Percentiles rank a stretch among this genome's conserved stretches.
phyloP scores from a whole-genome alignment of 139 green algal genomes.

The Ettlia oleoabundans region DNA sequence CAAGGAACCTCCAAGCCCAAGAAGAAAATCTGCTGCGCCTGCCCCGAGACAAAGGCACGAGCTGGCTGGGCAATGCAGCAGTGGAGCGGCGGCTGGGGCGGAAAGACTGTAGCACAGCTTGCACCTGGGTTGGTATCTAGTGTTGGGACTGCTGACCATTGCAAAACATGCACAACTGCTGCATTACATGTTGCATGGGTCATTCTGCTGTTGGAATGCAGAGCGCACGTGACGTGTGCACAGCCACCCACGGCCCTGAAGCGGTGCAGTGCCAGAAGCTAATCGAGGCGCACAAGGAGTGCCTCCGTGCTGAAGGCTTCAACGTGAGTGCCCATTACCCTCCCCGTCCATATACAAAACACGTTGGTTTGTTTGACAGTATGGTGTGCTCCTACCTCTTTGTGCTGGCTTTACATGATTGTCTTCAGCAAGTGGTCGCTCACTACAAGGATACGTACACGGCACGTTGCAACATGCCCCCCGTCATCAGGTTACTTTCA shows the following conservation, averaged over 20 bases:
- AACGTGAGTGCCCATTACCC: slow-evolving; percentile 70
- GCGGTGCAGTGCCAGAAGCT: slow-evolving; percentile 71
- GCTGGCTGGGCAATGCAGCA: not conserved
- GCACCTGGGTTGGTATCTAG: too few species aligned
- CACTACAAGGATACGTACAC: too few species aligned
- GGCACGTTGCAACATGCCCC: too few species aligned
- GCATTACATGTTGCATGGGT: too few species aligned
- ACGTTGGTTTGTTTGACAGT: not conserved
- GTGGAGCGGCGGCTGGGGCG: not conserved
- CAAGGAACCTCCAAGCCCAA: slow-evolving; percentile 51
- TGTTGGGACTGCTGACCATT: too few species aligned
- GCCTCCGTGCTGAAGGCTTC: slow-evolving; percentile 90
- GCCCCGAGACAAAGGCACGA: slow-evolving; percentile 88
- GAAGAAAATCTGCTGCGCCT: slow-evolving; percentile 96
- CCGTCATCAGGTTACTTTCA: too few species aligned
- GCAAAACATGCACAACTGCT: too few species aligned
- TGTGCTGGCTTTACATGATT: not conserved
- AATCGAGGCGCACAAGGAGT: slow-evolving; percentile 93
- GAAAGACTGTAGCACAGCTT: not conserved
- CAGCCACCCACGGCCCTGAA: slow-evolving; percentile 75
- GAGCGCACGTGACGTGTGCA: slow-evolving; percentile 73
- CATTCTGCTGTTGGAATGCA: too few species aligned
- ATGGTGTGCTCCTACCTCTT: not conserved
- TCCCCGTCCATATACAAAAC: too few species aligned
- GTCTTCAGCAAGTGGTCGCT: too few species aligned